Base-by-base conservation (phyloP, 2,329 filamentous ascomycete genomes). In the Colletotrichum godetiae region DNA sequence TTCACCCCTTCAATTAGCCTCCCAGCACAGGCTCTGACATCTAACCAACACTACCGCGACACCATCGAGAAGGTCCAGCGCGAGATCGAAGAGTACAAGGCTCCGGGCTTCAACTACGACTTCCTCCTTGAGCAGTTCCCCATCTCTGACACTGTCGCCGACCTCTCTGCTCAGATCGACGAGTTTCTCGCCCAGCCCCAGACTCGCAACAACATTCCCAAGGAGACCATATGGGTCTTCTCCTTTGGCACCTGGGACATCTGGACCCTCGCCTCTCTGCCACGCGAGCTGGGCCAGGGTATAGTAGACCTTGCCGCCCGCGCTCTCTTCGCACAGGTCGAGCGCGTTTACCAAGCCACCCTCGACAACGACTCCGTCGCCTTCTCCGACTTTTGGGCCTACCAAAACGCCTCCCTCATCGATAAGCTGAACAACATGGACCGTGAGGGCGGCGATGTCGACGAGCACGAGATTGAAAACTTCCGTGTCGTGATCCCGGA, bases 211-310 rank as follows among this genome's bases (percentile, higher is more conserved):
- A 71, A 74, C 0, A 71, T 82, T 0, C 83, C 86, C 6, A 80
- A 80, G n/a, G 85, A 89, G 72, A 89, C 88, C 0, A 76, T 89
- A 15, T 89, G 86, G 85, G 80, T 89, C 15, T 87, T 90, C 67
- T 85, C 82, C 11, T 84, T 89, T 67, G 88, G 88, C n/a, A 85
- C 84, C 35, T 89, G 88, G 87, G 88, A 90, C 69, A 78, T 89
- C 62, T 90, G 87, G 87, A 84, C 86, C 12, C 78, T 89, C 22
- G 84, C 88, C 0, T 81, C 86, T 2, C 76, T 89, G 22, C 87
- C 88, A 0, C 79, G 82, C 11, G 77, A 79, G 10, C 75, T 80
- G 0, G 84, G 85, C 11, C 81, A 83, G 37, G 75, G 78, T 1
- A 69, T 84, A 1, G 72, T 88, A 10, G 82, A 82, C 49, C 75